Conservation (phyloP, 2,329 filamentous ascomycete genomes). For the Calcarisporium arbuscula region DNA sequence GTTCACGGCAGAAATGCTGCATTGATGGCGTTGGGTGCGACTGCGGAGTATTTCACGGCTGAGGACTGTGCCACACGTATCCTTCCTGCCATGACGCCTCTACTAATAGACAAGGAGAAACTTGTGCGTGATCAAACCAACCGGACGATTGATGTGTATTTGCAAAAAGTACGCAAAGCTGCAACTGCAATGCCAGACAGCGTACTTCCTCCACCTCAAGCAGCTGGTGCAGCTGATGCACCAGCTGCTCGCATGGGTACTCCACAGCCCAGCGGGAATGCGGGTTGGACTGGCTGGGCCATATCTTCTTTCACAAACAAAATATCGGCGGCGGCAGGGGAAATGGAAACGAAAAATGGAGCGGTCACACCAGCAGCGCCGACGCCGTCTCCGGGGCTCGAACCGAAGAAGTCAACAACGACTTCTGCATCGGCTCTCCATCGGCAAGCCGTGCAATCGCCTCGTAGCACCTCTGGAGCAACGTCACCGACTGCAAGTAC, state of each 20-base stretch:
- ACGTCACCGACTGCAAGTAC: constrained; percentile 40
- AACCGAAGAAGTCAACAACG: constrained; percentile 30
- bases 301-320: constrained; percentile 99
- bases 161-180: constrained; percentile 76
- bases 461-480: constrained; percentile 39
- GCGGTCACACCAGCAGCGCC: constrained; percentile 34
- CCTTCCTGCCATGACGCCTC: constrained; percentile 75
- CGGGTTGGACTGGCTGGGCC: constrained; percentile 85
- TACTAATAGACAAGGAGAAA: constrained; percentile 91
- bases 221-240: constrained; percentile 42
- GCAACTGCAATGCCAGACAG: constrained; percentile 74
- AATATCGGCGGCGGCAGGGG: constrained; percentile 72
- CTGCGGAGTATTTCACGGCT: constrained; percentile 77
- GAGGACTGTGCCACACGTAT: constrained; percentile 84
- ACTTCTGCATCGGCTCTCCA: constrained; percentile 54
- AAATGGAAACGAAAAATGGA: constrained; percentile 62
- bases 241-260: constrained; percentile 70
- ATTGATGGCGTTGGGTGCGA: constrained; percentile 78
- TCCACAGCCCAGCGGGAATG: constrained; percentile 54
- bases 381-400: constrained; percentile 31
- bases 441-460: constrained; percentile 52
- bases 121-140: constrained; percentile 85
- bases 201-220: constrained; percentile 59
- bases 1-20: constrained; percentile 89
- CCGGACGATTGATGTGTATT: constrained; percentile 81